A percentile compares a stretch with the other conserved stretches of the same genome.
Conservation (phyloP, 2,329 filamentous ascomycete species). For the Gliomastix tumulicola region DNA sequence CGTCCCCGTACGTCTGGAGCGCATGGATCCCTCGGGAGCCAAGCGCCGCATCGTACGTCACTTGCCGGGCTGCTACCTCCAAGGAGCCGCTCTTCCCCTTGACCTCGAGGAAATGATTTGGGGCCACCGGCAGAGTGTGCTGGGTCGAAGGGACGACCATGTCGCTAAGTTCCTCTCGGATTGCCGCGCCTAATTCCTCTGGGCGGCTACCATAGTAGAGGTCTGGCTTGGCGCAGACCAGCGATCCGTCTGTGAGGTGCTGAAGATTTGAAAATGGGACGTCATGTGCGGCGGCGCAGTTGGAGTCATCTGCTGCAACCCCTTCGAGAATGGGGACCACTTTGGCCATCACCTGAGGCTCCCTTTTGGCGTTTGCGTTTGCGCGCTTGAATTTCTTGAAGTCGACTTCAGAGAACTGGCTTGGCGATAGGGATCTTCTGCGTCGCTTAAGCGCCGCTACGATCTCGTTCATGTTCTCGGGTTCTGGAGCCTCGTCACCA, state of each 20-base stretch:
- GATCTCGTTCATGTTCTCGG: slow-evolving; percentile 12
- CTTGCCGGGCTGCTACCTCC: slow-evolving; percentile 21
- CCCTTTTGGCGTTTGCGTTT: slow-evolving; percentile 20
- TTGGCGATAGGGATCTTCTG: slow-evolving; percentile 24
- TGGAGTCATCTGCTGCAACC: slow-evolving; percentile 10
- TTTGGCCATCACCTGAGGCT: slow-evolving; percentile 19
- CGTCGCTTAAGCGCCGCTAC: slow-evolving; percentile 3
- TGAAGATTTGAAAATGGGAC: slow-evolving; percentile 25
- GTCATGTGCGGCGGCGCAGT: slow-evolving; percentile 14
- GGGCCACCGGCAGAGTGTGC: slow-evolving; percentile 18
- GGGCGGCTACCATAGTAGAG: slow-evolving; percentile 23
- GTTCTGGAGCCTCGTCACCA: slow-evolving; percentile 6
- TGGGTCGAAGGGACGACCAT: slow-evolving; percentile 23
- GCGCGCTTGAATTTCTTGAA: slow-evolving; percentile 19
- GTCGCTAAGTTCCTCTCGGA: slow-evolving; percentile 14
- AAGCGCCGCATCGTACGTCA: slow-evolving; percentile 24
- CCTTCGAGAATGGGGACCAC: slow-evolving; percentile 24
- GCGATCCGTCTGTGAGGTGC: slow-evolving; percentile 22
- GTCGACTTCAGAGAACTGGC: slow-evolving; percentile 20
- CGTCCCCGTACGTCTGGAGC: slow-evolving; percentile 22
- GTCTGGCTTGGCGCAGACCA: slow-evolving; percentile 21
- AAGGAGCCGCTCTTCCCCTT: slow-evolving; percentile 23
- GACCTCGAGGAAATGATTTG: slow-evolving; percentile 29
- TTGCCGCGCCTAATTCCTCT: slow-evolving; percentile 16
- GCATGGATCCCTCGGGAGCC: slow-evolving; percentile 23